phyloP scores from a whole-genome alignment of 208 protist genomes.

The Leishmania tarentolae region DNA sequence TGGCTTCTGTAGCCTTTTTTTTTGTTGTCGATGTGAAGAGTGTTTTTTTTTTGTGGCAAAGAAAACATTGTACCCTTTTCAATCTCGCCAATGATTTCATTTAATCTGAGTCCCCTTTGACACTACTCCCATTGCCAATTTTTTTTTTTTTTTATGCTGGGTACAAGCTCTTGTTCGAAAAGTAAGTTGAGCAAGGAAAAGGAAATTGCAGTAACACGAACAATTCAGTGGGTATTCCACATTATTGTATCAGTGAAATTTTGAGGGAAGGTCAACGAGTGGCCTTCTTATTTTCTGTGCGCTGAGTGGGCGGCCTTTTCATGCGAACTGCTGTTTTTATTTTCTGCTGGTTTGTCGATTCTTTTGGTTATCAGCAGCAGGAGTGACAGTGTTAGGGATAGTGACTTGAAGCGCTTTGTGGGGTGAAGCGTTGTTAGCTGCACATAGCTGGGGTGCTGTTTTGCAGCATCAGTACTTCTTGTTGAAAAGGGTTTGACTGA shows the following conservation, averaged over 20 bases:
- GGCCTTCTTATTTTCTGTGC: neutral
- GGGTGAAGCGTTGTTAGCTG: neutral
- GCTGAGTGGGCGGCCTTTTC: neutral
- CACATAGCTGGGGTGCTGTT: neutral
- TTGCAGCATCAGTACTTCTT: neutral
- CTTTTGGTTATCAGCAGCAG: neutral
- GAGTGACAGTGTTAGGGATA: neutral
- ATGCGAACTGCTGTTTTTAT: conserved; percentile 2
- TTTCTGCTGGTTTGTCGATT: conserved; percentile 13
- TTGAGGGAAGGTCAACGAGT: neutral
- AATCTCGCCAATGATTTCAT: no score
- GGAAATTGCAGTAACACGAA: neutral
- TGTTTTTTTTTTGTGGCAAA: neutral
- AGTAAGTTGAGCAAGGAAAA: neutral
- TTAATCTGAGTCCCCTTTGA: neutral
- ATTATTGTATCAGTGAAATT: neutral
- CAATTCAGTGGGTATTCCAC: neutral
- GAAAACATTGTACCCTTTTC: neutral
- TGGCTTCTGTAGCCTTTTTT: conserved; percentile 2
- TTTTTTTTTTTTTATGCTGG: neutral
- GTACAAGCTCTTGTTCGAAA: neutral
- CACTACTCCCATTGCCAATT: neutral
- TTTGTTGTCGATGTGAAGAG: neutral
- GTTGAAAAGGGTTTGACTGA: neutral
- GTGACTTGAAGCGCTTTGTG: neutral